Evolutionary conservation across 768 basidiomycete genomes (phyloP).

Genomic region (Lactarius hatsudake): DNA sequence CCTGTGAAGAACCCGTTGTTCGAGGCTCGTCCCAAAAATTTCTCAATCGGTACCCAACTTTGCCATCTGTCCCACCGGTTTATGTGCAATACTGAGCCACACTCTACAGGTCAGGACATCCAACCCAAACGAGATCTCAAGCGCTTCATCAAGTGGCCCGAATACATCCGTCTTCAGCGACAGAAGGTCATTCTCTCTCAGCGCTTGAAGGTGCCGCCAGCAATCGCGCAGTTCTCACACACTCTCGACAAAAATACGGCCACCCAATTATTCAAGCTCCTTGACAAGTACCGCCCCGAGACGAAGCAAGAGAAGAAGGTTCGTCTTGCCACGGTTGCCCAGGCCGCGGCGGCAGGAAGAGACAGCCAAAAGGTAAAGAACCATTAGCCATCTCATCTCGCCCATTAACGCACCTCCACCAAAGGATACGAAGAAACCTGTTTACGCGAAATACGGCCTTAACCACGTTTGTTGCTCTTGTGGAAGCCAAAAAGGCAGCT

Average conservation of each 20-base stretch:
- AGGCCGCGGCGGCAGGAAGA: conserved; percentile 79
- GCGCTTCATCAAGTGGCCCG: conserved; percentile 99
- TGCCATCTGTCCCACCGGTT: not conserved
- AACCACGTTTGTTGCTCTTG: conserved; percentile 95
- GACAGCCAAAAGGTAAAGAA: conserved; percentile 52
- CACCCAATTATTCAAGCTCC: conserved; percentile 93
- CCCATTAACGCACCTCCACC: not conserved
- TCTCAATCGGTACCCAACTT: conserved; percentile 77
- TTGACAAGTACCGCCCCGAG: conserved; percentile 96
- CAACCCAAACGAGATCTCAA: conserved; percentile 87
- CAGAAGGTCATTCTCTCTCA: conserved; percentile 98
- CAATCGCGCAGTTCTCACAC: conserved; percentile 95
- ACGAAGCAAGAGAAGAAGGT: conserved; percentile 97
- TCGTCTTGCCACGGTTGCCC: conserved; percentile 76
- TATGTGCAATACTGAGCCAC: not conserved
- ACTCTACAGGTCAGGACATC: conserved; percentile 81
- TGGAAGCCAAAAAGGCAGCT: conserved; percentile 96
- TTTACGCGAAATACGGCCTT: conserved; percentile 93
- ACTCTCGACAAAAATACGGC: conserved; percentile 98
- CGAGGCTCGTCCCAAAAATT: conserved; percentile 86
- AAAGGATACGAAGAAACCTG: conserved; percentile 89
- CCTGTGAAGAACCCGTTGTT: conserved; percentile 93
- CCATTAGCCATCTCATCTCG: not conserved
- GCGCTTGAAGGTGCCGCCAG: conserved; percentile 96
- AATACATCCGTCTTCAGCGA: conserved; percentile 95